A percentile compares a stretch with the other conserved stretches of the same genome.
Evolutionary conservation across 2,329 filamentous ascomycete genomes (phyloP).

Genomic region (Hymenoscyphus fraxineus): DNA sequence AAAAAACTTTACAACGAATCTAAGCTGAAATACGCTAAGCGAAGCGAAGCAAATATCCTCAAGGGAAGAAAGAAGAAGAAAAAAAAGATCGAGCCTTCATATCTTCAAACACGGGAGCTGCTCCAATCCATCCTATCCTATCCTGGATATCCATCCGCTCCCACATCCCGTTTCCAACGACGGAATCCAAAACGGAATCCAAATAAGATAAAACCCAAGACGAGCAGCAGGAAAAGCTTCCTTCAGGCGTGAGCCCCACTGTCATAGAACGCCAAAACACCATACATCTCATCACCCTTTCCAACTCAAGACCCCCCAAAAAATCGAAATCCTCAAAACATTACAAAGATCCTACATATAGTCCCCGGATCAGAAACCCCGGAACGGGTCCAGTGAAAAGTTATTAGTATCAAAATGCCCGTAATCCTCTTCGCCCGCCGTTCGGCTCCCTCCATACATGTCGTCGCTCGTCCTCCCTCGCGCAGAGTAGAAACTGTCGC

Average conservation of each 20-base stretch:
- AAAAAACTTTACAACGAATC: too few relatives aligned
- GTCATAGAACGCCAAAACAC: slow-evolving; percentile 2
- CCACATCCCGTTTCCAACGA: not conserved
- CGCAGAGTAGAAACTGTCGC: slow-evolving; percentile 31
- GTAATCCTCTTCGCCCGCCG: slow-evolving; percentile 52
- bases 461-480: slow-evolving; percentile 43
- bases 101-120: too few relatives aligned
- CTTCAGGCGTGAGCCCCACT: slow-evolving; percentile 1
- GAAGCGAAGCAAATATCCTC: too few relatives aligned
- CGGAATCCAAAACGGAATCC: not conserved
- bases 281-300: not conserved
- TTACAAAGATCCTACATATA: not conserved
- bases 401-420: slow-evolving; percentile 29
- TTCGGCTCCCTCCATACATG: slow-evolving; percentile 45
- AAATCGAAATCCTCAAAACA: too few relatives aligned
- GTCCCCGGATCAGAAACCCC: slow-evolving; percentile 46
- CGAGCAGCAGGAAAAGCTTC: not conserved
- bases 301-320: not conserved
- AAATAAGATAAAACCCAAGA: not conserved
- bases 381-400: slow-evolving; percentile 58
- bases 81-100: too few relatives aligned
- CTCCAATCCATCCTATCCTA: too few relatives aligned
- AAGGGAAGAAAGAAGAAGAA: too few relatives aligned
- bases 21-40: too few relatives aligned
- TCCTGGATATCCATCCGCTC: too few relatives aligned